Evolutionary conservation across 306 rosid species (phyloP).

Genomic region (Geum urbanum): DNA sequence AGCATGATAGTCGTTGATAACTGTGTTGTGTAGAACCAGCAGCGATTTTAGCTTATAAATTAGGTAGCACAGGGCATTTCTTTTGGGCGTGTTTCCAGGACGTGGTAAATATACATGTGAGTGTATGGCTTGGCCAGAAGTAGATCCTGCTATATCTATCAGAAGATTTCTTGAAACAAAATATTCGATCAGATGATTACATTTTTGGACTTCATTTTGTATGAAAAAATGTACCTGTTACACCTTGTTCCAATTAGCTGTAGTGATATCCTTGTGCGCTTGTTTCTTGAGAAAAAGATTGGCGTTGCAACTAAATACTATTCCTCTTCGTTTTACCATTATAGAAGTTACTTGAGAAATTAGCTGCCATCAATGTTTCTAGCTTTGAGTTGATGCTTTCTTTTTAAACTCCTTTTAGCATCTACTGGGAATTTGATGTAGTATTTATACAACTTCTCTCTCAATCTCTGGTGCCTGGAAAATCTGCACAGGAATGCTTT

Average conservation of each 20-base stretch:
- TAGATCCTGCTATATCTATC: not conserved
- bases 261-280: not conserved
- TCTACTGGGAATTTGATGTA: too few species aligned
- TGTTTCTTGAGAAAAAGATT: not conserved
- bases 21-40: not conserved
- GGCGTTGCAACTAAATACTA: not conserved
- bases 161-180: not conserved
- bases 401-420: not conserved
- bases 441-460: slow-evolving; percentile 11
- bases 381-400: slow-evolving; percentile 1
- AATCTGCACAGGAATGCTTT: slow-evolving; percentile 89
- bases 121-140: not conserved
- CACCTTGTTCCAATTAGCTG: not conserved
- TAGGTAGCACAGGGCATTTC: not conserved
- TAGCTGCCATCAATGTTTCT: not conserved
- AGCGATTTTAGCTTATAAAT: not conserved
- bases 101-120: not conserved
- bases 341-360: not conserved
- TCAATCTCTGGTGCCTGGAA: slow-evolving; percentile 72
- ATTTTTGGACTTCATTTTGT: too few species aligned
- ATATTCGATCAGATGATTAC: not conserved
- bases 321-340: not conserved
- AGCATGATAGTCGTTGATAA: not conserved
- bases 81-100: not conserved
- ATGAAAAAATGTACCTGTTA: not conserved